A percentile compares a stretch with the other conserved stretches of the same genome.
These are phyloP conservation scores for Phyllosticta citribraziliensis DNA, from an alignment of 2,329 filamentous ascomycete genomes.

Conservation along the genomic window DNA sequence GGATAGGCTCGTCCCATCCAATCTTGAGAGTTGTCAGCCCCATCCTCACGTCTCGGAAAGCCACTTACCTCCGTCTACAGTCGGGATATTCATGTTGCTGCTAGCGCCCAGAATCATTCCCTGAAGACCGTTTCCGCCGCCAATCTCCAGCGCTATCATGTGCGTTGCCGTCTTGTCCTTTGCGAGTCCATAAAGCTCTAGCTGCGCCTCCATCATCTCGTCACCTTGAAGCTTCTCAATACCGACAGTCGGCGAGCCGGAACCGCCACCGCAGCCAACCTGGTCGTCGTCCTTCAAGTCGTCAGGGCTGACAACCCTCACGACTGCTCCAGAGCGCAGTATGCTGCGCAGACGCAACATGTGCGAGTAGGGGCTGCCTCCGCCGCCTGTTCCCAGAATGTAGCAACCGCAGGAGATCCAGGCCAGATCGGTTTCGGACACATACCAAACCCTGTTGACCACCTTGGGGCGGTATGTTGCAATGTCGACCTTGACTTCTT, in stretches of 20 bases:
- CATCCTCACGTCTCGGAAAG: not conserved
- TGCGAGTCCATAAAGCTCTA: conserved; percentile 24
- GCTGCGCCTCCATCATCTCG: conserved; percentile 27
- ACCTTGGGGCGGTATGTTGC: conserved; percentile 28
- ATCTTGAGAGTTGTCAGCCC: conserved; percentile 18
- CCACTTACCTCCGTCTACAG: conserved; percentile 28
- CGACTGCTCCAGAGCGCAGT: conserved; percentile 24
- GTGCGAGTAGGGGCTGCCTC: conserved; percentile 46
- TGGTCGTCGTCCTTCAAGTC: conserved; percentile 31
- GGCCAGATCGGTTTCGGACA: conserved; percentile 48
- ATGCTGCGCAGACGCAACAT: conserved; percentile 38
- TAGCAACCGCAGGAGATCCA: conserved; percentile 52
- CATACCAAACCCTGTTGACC: conserved; percentile 44
- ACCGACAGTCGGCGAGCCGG: conserved; percentile 35
- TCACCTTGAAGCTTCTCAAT: conserved; percentile 30
- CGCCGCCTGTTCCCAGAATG: conserved; percentile 52
- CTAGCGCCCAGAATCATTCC: conserved; percentile 29
- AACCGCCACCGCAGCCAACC: conserved; percentile 35
- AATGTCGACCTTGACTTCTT: conserved; percentile 25
- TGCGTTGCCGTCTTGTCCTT: conserved; percentile 23
- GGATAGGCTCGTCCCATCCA: conserved; percentile 41
- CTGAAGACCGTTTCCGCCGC: conserved; percentile 17
- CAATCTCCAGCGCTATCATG: conserved; percentile 6
- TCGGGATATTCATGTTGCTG: conserved; percentile 31
- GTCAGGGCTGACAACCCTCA: conserved; percentile 33